These are phyloP conservation scores for Kwoniella pini DNA, from an alignment of 768 basidiomycete genomes.

Conservation along the genomic window DNA sequence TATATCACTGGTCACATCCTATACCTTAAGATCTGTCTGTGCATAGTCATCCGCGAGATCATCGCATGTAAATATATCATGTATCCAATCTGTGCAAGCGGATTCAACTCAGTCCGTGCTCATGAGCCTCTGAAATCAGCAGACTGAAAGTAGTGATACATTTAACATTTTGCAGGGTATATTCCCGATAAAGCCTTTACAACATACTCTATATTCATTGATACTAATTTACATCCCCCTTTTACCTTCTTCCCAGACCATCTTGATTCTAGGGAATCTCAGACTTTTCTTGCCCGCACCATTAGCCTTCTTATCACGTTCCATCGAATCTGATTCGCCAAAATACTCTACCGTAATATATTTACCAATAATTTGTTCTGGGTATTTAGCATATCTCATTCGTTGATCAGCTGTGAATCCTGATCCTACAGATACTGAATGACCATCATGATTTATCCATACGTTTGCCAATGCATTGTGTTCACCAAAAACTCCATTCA, in stretches of 20 bases:
- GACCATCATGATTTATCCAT: conserved; percentile 48
- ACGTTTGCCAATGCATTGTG: conserved; percentile 41
- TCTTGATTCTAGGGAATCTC: conserved; percentile 50
- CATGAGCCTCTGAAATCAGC: too few relatives aligned
- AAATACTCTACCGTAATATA: conserved; percentile 53
- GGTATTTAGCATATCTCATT: conserved; percentile 41
- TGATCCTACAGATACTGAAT: conserved; percentile 43
- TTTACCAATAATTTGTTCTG: conserved; percentile 47
- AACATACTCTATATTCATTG: background rate
- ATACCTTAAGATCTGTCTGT: too few relatives aligned
- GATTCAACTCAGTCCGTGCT: too few relatives aligned
- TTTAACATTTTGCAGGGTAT: background rate
- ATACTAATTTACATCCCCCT: conserved; percentile 16
- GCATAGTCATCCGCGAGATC: too few relatives aligned
- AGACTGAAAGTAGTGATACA: background rate
- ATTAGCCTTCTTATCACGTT: conserved; percentile 13
- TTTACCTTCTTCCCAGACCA: conserved; percentile 47
- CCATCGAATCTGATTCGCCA: conserved; percentile 37
- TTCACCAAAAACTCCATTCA: conserved; percentile 47
- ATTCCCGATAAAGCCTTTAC: background rate
- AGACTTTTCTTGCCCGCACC: conserved; percentile 32
- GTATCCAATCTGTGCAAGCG: too few relatives aligned
- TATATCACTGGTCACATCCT: background rate
- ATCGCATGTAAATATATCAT: too few relatives aligned
- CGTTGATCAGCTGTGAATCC: conserved; percentile 50